Evolutionary conservation across 192 early-diverging fungal species (phyloP).

Genomic region (Umbelopsis vinacea): DNA sequence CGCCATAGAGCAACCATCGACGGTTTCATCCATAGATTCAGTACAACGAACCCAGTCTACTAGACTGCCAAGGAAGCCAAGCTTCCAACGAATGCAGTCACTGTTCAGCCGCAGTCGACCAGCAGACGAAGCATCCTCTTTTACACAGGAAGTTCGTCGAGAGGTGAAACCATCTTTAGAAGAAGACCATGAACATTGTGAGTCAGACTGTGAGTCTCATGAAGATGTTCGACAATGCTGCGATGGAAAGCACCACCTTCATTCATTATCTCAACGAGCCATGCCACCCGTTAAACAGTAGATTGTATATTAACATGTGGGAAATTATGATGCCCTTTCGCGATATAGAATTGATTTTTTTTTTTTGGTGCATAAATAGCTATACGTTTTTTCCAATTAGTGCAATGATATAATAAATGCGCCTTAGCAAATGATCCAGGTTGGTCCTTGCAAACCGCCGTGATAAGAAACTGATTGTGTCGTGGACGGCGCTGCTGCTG

Average conservation of each 20-base stretch:
- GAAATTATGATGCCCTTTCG: too few relatives aligned
- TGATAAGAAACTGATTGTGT: not conserved
- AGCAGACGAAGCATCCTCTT: not conserved
- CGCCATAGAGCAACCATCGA: not conserved
- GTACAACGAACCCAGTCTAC: conserved; percentile 16
- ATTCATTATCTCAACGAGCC: conserved; percentile 6
- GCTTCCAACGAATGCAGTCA: conserved; percentile 25
- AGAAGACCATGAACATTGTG: not conserved
- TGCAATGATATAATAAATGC: too few relatives aligned
- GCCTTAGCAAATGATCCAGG: too few relatives aligned
- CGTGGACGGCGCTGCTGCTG: not conserved
- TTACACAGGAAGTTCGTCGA: not conserved
- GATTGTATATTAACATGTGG: not conserved
- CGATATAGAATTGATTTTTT: too few relatives aligned
- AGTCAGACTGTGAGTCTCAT: conserved; percentile 31
- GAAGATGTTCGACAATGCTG: conserved; percentile 42
- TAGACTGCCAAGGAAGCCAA: conserved; percentile 13
- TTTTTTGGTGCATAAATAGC: too few relatives aligned
- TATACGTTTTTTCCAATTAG: too few relatives aligned
- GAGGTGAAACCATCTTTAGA: conserved; percentile 9
- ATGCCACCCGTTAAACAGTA: not conserved
- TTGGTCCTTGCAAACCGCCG: not conserved
- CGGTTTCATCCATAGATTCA: not conserved
- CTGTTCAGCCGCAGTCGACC: conserved; percentile 18
- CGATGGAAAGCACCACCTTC: conserved; percentile 41